Evolutionary conservation across 257 asterid genomes (phyloP), one percentile per base, ranked within the genome.

Genomic region (Leptodermis oblonga): DNA sequence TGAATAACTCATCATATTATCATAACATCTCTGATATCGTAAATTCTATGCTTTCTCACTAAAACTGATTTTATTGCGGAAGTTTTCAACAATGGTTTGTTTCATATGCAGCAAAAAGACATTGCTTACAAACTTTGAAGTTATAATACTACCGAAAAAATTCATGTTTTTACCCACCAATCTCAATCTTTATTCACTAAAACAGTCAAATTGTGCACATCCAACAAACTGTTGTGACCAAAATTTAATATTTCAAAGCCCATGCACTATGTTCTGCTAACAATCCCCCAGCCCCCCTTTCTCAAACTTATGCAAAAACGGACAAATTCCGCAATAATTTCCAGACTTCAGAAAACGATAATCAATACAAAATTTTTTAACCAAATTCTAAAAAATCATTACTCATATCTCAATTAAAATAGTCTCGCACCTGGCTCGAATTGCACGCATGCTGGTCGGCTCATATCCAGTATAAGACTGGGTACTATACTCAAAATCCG

Each of bases 381-480:
- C 26, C 10, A 33, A 31, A n/a, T 60, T 20, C 4, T 14, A 60
- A 15, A 10, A 12, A 6, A 33, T 28, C 37, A 48, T 0, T 31
- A 34, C 10, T 3, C 45, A 60, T 18, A 9, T 2, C 61, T 4
- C 18, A 56, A 60, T 5, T 10, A 45, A 58, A 31, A 3, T 1
- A 7, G 71, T n/a, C 45, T 34, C 72, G 17, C 73, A 89, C 99
- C 99, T 89, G 65, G 99, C 97, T 82, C 99, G 88, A 75, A 94
- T 94, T 20, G 99, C 99, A 52, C 97, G 81, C 99, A 94, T 94
- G 76, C 99, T 94, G 48, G 99, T 94, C 15, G 99, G 99, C 76
- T 94, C 99, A 71, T 94, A 91, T 15, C 99, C 99, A 26, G 99
- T 94, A 67, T 94, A 94, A 64, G 97, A 91, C 86, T 91, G 99